These are phyloP conservation scores for Pavlovales sp. DNA, from an alignment of 208 protist species.

Conservation along the genomic window DNA sequence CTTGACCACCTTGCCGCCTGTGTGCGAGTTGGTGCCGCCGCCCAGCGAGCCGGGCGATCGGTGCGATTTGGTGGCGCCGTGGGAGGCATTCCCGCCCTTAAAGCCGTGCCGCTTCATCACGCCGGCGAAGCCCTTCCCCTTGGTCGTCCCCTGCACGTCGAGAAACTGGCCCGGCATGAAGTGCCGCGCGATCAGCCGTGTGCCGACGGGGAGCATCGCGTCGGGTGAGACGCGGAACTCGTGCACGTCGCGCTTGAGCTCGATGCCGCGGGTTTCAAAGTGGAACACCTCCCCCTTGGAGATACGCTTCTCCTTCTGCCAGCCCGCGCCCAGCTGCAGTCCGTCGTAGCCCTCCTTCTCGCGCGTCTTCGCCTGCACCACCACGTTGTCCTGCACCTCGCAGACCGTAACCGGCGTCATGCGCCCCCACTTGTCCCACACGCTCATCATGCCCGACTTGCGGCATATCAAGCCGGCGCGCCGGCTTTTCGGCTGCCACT, in stretches of 20 bases:
- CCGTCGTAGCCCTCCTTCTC: slow-evolving; percentile 38
- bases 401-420: slow-evolving; percentile 30
- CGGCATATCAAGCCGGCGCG: slow-evolving; percentile 40
- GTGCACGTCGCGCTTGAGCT: slow-evolving; percentile 44
- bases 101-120: slow-evolving; percentile 62
- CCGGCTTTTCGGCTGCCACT: not conserved
- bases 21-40: not conserved
- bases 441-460: slow-evolving; percentile 48
- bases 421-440: slow-evolving; percentile 29
- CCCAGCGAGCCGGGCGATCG: slow-evolving; percentile 47
- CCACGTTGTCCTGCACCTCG: slow-evolving; percentile 47
- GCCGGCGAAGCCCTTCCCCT: slow-evolving; percentile 55
- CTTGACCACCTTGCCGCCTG: slow-evolving; percentile 24
- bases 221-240: slow-evolving; percentile 51
- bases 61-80: slow-evolving; percentile 59
- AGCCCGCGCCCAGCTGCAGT: slow-evolving; percentile 50
- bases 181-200: slow-evolving; percentile 47
- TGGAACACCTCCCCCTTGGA: slow-evolving; percentile 3
- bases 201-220: slow-evolving; percentile 45
- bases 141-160: slow-evolving; percentile 47
- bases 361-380: slow-evolving; percentile 52
- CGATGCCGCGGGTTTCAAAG: slow-evolving; percentile 33
- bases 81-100: slow-evolving; percentile 46
- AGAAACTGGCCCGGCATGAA: slow-evolving; percentile 59
- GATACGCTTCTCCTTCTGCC: slow-evolving; percentile 36